Base-by-base conservation (phyloP, 2,329 filamentous ascomycete genomes). In the Fusarium pininemorale region DNA sequence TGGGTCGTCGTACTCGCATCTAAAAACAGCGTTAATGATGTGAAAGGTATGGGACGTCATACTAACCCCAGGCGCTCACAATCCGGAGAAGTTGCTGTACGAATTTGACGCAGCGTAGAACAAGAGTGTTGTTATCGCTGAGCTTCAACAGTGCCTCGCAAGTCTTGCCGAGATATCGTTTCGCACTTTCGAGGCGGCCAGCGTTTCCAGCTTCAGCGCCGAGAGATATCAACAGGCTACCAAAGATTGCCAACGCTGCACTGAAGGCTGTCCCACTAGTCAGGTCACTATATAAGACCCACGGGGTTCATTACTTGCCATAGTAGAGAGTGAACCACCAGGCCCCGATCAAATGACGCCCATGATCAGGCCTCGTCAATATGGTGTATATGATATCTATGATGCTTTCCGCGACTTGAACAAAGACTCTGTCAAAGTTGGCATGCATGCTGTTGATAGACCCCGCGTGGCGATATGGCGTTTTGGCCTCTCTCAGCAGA, bases 251-350 rank as follows among this genome's bases (percentile, higher is more conserved):
- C n/a, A 75, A 22, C 0, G 68, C 65, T 26, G 68, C 71, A 39
- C 70, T 75, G 7, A 75, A 75, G 2, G 64, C 72, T 74, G 1
- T n/a, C 6, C 4, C 3, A 0, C 4, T 0, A 9, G 16, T 45
- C n/a, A 45, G 20, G 12, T 15, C 3, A 6, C 15, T 14, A n/a
- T 30, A 32, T n/a, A 6, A 13, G 12, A 6, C 4, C 5, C 1
- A 6, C 1, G 7, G 5, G 16, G 0, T 13, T 26, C 18, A 16
- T 11, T 6, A 35, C 62, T 45, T 22, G 73, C 73, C 60, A 35
- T 75, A 75, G 28, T 75, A 75, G 16, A 75, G 45, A 1, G 72
- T 73, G 6, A 73, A 75, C 73, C 73, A 75, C 73, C 73, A 75
- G 0, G 73, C 73, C 2, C 73, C 72, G 1, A 75, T 54, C 15